These are phyloP conservation scores for Aeschynomene evenia DNA, from an alignment of 306 rosid genomes.

Conservation along the genomic window DNA sequence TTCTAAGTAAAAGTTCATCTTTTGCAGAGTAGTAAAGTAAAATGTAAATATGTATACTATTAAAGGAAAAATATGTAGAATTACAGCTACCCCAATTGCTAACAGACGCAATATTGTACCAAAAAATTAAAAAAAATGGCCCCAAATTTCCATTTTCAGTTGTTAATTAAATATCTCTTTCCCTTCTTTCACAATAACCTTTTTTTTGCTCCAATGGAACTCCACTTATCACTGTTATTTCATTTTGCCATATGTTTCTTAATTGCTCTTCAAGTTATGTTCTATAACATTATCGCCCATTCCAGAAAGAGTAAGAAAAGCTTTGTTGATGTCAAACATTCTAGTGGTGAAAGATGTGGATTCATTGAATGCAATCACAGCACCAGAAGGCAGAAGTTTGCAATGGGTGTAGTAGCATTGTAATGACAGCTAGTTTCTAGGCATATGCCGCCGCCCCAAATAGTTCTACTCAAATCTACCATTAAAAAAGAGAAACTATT, in stretches of 20 bases:
- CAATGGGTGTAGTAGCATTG: slow-evolving; percentile 5
- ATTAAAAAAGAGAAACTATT: neutral
- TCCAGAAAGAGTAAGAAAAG: neutral
- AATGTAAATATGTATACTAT: neutral
- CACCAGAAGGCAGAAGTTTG: neutral
- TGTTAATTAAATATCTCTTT: neutral
- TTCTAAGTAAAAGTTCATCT: neutral
- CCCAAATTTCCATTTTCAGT: neutral
- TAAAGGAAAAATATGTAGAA: slow-evolving; percentile 16
- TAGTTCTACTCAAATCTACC: neutral
- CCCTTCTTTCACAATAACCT: neutral
- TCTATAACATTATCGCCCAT: neutral
- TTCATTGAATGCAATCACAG: neutral
- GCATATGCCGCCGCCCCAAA: neutral
- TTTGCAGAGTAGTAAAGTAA: neutral
- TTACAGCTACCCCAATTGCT: slow-evolving; percentile 1
- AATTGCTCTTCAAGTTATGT: neutral
- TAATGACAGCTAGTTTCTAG: neutral
- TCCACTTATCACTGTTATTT: neutral
- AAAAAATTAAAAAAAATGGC: neutral
- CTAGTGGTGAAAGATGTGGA: neutral
- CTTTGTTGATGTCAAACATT: neutral
- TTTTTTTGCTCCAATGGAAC: neutral
- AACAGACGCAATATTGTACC: neutral
- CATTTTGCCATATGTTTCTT: neutral